A percentile compares a stretch with the other conserved stretches of the same genome.
These are phyloP conservation scores for Coprinopsis strossmayeri DNA, from an alignment of 768 basidiomycete genomes.

Conservation along the genomic window DNA sequence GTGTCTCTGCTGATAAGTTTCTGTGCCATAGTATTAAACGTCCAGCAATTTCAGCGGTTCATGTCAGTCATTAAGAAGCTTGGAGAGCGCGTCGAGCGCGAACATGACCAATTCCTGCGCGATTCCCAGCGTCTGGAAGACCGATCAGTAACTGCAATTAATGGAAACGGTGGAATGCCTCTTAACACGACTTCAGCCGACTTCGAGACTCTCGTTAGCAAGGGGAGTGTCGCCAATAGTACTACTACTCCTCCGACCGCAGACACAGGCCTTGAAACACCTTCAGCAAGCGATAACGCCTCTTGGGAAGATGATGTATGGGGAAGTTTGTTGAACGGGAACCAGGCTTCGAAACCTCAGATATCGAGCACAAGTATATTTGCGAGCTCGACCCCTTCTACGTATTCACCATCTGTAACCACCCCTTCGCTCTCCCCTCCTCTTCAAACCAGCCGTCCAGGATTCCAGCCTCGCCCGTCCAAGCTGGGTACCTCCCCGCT, in stretches of 20 bases:
- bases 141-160: conserved; percentile 44
- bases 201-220: conserved; percentile 83
- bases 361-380: neutral
- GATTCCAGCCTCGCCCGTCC: conserved; percentile 31
- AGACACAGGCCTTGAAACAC: no score
- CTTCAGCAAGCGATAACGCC: no score
- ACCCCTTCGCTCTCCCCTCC: conserved; percentile 19
- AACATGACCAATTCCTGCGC: conserved; percentile 87
- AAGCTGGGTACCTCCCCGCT: conserved; percentile 33
- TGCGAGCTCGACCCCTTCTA: neutral
- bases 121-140: conserved; percentile 91
- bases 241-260: conserved; percentile 22
- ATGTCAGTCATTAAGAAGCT: conserved; percentile 78
- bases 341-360: conserved; percentile 20
- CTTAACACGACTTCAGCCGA: conserved; percentile 47
- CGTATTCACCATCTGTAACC: conserved; percentile 5
- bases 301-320: conserved; percentile 83
- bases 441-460: conserved; percentile 8
- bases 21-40: conserved; percentile 53
- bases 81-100: conserved; percentile 83
- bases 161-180: conserved; percentile 28
- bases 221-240: conserved; percentile 23
- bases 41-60: conserved; percentile 88
- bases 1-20: neutral
- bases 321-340: conserved; percentile 65